Evolutionary conservation across 495 filamentous ascomycete species (phyloP).

Genomic region (Trichocladium antarcticum): DNA sequence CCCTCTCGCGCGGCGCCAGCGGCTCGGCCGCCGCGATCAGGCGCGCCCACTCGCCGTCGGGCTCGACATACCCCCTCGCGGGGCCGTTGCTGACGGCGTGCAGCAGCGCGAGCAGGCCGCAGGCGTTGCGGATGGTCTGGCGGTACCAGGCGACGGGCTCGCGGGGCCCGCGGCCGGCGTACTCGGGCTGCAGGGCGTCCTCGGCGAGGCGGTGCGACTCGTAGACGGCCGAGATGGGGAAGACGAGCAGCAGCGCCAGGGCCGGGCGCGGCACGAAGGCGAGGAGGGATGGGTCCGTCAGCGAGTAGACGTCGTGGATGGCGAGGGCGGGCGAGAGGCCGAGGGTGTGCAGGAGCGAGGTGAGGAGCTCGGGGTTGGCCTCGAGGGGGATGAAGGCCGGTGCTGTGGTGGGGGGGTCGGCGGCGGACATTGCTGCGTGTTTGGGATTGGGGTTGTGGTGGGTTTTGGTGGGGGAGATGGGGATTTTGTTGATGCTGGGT

Average conservation of each 20-base stretch:
- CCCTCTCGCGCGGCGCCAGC: slow-evolving; percentile 46
- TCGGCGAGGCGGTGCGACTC: slow-evolving; percentile 53
- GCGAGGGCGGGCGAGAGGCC: slow-evolving; percentile 54
- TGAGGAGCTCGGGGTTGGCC: slow-evolving; percentile 72
- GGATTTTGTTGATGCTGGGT: not conserved
- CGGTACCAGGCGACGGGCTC: slow-evolving; percentile 70
- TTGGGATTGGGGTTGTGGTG: slow-evolving; percentile 4
- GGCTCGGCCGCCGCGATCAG: slow-evolving; percentile 39
- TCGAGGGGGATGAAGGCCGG: slow-evolving; percentile 43
- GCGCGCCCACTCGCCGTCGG: slow-evolving; percentile 29
- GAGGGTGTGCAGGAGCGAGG: slow-evolving; percentile 59
- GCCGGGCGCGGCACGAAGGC: slow-evolving; percentile 74
- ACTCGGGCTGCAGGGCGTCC: slow-evolving; percentile 44
- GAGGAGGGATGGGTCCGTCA: slow-evolving; percentile 68
- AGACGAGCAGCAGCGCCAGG: slow-evolving; percentile 72
- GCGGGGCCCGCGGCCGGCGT: slow-evolving; percentile 29
- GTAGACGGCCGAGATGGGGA: slow-evolving; percentile 64
- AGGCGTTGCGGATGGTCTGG: slow-evolving; percentile 77
- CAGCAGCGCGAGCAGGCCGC: slow-evolving; percentile 68
- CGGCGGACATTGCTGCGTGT: slow-evolving; percentile 21
- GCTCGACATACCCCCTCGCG: slow-evolving; percentile 35
- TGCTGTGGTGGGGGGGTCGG: slow-evolving; percentile 24
- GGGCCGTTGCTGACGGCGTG: slow-evolving; percentile 56
- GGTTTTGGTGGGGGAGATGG: not conserved
- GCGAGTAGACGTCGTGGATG: slow-evolving; percentile 76